These are phyloP conservation scores for Leccinum huronense DNA, from an alignment of 1,284 basidiomycete genomes.

Conservation along the genomic window DNA sequence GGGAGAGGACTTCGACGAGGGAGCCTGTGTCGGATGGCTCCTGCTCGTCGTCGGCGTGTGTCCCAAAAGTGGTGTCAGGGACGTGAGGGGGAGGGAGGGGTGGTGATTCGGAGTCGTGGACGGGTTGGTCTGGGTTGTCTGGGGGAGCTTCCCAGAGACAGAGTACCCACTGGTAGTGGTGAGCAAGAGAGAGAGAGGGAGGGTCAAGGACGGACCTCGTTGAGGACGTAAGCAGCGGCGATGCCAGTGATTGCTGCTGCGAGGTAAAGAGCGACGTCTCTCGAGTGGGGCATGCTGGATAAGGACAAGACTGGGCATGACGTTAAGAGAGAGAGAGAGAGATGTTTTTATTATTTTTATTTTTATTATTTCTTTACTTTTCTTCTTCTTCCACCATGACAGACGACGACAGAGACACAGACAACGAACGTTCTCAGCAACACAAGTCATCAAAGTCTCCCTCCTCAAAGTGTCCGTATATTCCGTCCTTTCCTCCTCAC, in stretches of 20 bases:
- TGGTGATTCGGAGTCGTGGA: too few relatives aligned
- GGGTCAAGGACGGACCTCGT: slow-evolving; percentile 11
- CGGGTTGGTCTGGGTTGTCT: neutral
- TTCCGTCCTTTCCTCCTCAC: neutral
- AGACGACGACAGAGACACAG: slow-evolving; percentile 30
- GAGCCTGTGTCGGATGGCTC: slow-evolving; percentile 13
- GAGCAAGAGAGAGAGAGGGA: neutral
- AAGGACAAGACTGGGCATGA: neutral
- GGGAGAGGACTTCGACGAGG: slow-evolving; percentile 26
- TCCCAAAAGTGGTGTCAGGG: neutral
- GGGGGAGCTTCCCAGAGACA: neutral
- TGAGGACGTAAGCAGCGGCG: slow-evolving; percentile 24
- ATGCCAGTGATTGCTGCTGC: slow-evolving; percentile 18
- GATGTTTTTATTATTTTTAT: neutral
- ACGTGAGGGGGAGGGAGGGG: slow-evolving; percentile 18
- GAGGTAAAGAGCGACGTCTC: slow-evolving; percentile 16
- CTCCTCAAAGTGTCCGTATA: slow-evolving; percentile 31
- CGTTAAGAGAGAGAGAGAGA: neutral
- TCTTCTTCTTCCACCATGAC: slow-evolving; percentile 23
- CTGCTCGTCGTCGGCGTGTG: neutral
- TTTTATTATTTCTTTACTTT: neutral
- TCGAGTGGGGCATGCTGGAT: slow-evolving; percentile 16
- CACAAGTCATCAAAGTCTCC: slow-evolving; percentile 27
- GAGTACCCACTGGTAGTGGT: neutral
- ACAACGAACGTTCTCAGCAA: slow-evolving; percentile 21